Conservation (phyloP, 306 rosid genomes). For the Herpetospermum pedunculosum region DNA sequence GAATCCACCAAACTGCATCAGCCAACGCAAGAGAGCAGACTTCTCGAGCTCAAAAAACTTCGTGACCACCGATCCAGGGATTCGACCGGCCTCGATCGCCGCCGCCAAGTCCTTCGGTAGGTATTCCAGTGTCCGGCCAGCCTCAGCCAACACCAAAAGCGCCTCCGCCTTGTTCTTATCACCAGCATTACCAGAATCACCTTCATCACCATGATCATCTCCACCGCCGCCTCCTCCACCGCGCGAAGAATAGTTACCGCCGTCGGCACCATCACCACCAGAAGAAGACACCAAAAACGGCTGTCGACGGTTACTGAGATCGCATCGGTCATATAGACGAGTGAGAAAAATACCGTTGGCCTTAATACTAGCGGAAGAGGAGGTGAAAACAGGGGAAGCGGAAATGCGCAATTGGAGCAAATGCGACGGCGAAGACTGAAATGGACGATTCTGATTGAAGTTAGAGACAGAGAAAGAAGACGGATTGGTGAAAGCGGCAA, state of each 20-base stretch:
- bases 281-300: neutral
- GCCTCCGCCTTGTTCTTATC: conserved; percentile 39
- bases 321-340: conserved; percentile 9
- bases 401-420: conserved; percentile 18
- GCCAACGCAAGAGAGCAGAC: conserved; percentile 50
- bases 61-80: conserved; percentile 59
- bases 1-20: conserved; percentile 71
- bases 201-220: conserved; percentile 17
- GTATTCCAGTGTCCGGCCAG: conserved; percentile 54
- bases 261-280: conserved; percentile 17
- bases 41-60: conserved; percentile 66
- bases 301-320: conserved; percentile 1
- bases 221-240: conserved; percentile 24
- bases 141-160: conserved; percentile 45
- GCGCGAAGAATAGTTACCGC: conserved; percentile 11
- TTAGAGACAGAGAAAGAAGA: conserved; percentile 23
- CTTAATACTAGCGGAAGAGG: conserved; percentile 12
- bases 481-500: conserved; percentile 35
- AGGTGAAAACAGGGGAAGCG: conserved; percentile 1
- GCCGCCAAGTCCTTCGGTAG: conserved; percentile 66
- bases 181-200: conserved; percentile 22
- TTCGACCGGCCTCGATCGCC: conserved; percentile 62
- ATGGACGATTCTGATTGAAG: conserved; percentile 14
- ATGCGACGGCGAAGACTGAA: conserved; percentile 14
- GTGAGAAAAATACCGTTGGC: conserved; percentile 7